phyloP scores from a whole-genome alignment of 192 early-diverging fungal genomes.

The Mortierella antarctica region DNA sequence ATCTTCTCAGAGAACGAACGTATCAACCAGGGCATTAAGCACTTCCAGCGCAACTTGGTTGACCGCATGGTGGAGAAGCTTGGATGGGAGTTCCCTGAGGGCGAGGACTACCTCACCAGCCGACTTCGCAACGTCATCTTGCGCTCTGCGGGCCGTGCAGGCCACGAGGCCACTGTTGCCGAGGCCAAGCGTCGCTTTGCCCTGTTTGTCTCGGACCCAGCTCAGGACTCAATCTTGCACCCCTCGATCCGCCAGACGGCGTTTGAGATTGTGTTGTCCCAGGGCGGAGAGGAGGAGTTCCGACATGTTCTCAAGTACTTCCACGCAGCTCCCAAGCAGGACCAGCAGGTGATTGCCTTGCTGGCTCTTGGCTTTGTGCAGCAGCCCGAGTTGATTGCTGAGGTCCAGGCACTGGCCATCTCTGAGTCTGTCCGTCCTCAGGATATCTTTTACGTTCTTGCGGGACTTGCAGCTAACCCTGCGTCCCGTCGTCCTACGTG shows the following conservation, averaged over 20 bases:
- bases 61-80: slow-evolving; percentile 76
- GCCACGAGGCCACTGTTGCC: slow-evolving; percentile 71
- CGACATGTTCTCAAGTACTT: slow-evolving; percentile 72
- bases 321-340: slow-evolving; percentile 67
- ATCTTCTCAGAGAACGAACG: slow-evolving; percentile 76
- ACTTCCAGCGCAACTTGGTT: slow-evolving; percentile 78
- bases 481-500: slow-evolving; percentile 70
- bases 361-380: slow-evolving; percentile 72
- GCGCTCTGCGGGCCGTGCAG: slow-evolving; percentile 73
- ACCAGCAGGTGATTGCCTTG: slow-evolving; percentile 78
- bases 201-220: slow-evolving; percentile 65
- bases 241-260: slow-evolving; percentile 79
- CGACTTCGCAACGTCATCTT: slow-evolving; percentile 84
- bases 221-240: slow-evolving; percentile 75
- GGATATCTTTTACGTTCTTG: slow-evolving; percentile 70
- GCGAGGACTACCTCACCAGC: slow-evolving; percentile 81
- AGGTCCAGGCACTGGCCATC: slow-evolving; percentile 72
- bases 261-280: slow-evolving; percentile 74
- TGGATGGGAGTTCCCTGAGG: slow-evolving; percentile 81
- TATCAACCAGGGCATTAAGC: slow-evolving; percentile 72
- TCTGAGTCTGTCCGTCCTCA: slow-evolving; percentile 78
- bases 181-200: slow-evolving; percentile 82
- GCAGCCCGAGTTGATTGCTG: slow-evolving; percentile 67
- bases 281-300: slow-evolving; percentile 74
- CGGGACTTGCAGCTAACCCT: slow-evolving; percentile 61